Base-by-base conservation (phyloP, 257 asterid species). In the Penstemon barbatus region DNA sequence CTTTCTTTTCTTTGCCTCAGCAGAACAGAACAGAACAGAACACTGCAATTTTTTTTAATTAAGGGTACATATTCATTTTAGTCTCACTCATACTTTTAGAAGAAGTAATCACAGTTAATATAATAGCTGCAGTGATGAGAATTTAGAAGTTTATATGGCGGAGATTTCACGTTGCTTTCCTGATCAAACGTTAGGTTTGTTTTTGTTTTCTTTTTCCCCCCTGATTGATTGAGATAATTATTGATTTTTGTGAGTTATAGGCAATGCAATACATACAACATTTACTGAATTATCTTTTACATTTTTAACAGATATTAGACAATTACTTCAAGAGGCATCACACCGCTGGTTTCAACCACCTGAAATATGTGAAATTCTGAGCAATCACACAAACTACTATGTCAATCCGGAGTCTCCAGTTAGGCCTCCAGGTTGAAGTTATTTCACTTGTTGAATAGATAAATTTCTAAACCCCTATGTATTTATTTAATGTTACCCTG, bases 311-410 rank as follows among this genome's bases (percentile, higher is more conserved):
- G 75, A 71, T 45, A 46, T 74, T 46, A 43, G 70, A 44, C 82
- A 74, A 52, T 65, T 78, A 59, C 52, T 78, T 8, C 60, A 42
- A 51, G 86, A 82, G 71, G 84, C 84, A 15, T 69, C 58, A 19
- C 70, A 74, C 69, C 71, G 86, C 43, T 82, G 86, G 86, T 65
- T 82, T 37, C 68, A 82, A 66, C 86, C 86, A 39, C 66, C 82
- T 57, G 86, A 82, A 48, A 77, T 82, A 49, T 75, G 77, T 66
- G 77, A 75, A 61, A 81, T 81, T 56, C 74, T 81, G 46, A 71
- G 63, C 37, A 78, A 78, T 53, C 63, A 78, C n/a, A 58, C 61
- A 49, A 74, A 69, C 13, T 69, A 53, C 36, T 61, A 62, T 44
- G 12, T 81, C 5, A 54, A 79, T 9, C 62, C 70, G 5, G 78